These are phyloP conservation scores for Coemansia reversa DNA, from an alignment of 192 early-diverging fungal species.

Conservation along the genomic window DNA sequence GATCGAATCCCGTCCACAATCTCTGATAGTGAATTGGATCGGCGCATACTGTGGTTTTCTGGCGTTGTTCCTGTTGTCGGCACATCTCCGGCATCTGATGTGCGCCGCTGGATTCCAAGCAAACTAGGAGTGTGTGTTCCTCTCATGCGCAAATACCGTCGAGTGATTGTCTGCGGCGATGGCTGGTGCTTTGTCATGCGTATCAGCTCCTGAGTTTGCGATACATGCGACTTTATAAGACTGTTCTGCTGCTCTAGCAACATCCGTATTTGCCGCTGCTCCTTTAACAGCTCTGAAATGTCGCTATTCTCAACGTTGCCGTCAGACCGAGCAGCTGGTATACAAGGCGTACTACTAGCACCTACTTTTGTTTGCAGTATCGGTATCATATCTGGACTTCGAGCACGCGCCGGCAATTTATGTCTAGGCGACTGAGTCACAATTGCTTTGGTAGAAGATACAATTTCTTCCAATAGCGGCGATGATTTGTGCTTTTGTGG, in stretches of 20 bases:
- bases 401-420: background rate
- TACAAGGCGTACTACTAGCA: background rate
- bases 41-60: conserved; percentile 15
- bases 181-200: conserved; percentile 33
- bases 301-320: background rate
- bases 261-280: conserved; percentile 46
- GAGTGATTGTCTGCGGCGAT: conserved; percentile 43
- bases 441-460: conserved; percentile 20
- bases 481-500: conserved; percentile 12
- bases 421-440: background rate
- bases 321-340: background rate
- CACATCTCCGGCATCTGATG: background rate
- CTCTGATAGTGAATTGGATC: conserved; percentile 50
- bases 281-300: conserved; percentile 39
- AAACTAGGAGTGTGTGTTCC: conserved; percentile 37
- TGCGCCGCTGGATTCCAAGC: conserved; percentile 8
- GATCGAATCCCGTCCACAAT: conserved; percentile 46
- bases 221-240: conserved; percentile 43
- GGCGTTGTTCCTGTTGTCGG: background rate
- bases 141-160: conserved; percentile 47
- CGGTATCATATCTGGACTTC: background rate
- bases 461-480: conserved; percentile 26
- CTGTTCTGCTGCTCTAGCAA: conserved; percentile 47
- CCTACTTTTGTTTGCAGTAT: background rate
- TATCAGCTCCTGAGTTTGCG: conserved; percentile 50